Conservation (phyloP, 208 protist species). For the Acanthamoeba triangularis region DNA sequence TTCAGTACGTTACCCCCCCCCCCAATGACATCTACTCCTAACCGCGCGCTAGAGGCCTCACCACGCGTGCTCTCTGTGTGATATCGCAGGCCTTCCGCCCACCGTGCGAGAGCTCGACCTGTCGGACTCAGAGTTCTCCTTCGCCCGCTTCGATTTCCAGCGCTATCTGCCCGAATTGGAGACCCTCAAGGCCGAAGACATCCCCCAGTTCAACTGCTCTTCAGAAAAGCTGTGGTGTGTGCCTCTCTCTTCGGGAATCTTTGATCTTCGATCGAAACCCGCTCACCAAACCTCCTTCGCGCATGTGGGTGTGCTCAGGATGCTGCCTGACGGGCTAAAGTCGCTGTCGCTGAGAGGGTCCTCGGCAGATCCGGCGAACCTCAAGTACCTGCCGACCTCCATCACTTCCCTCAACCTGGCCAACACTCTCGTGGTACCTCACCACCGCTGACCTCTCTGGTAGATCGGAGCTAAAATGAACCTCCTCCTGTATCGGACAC, state of each 20-base stretch:
- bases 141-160: background rate
- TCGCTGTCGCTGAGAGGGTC: background rate
- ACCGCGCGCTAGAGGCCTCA: no score
- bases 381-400: background rate
- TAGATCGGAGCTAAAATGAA: background rate
- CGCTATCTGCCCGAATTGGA: background rate
- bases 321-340: background rate
- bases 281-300: no score
- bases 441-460: background rate
- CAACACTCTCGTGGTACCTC: background rate
- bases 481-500: background rate
- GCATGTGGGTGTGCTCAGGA: background rate
- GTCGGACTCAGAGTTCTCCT: background rate
- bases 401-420: background rate
- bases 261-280: no score
- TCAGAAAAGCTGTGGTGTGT: background rate
- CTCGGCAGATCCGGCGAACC: background rate
- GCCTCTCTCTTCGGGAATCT: background rate
- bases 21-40: no score
- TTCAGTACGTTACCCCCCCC: constrained; percentile 23
- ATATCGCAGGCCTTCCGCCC: background rate
- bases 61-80: no score
- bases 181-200: background rate
- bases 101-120: background rate
- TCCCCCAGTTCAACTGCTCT: background rate